Evolutionary conservation across 1,284 basidiomycete species (phyloP), one percentile per base, ranked within the genome.

Genomic region (Tylopilus orsonianus): DNA sequence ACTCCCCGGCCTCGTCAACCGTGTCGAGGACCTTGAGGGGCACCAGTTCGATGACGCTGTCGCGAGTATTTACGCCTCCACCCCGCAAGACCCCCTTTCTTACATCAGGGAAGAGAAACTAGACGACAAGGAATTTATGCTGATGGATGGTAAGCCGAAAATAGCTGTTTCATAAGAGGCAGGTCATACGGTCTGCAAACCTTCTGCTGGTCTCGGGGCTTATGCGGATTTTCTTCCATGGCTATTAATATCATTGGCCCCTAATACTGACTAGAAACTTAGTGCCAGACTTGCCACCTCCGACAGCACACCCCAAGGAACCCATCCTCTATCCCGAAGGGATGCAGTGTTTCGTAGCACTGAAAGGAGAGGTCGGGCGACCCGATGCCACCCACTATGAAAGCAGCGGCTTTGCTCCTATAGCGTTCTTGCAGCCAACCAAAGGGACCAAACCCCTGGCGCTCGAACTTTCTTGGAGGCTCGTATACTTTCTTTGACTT

Each of bases 391-490:
- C 16, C 16, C 35, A 6, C 14, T 27, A 40, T 23, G 44, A 26
- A 50, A 32, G 39, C n/a, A 41, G 41, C 16, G 19, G 37, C 22
- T 23, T 56, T 48, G 52, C 54, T 27, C 39, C 48, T 45, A 32
- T 48, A 36, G 44, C 54, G 22, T 78, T 73, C 48, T 56, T 85
- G 52, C 76, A 72, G 62, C 78, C 77, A 50, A 75, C 71, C n/a
- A 80, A 78, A 56, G 85, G 84, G 1, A 64, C 80, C 14, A 75
- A 79, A 50, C 72, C 83, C 10, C 69, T 87, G 7, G 74, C 75
- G 29, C 69, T 87, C 18, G 73, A 78, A 38, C 67, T 89, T 39
- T 81, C 81, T n/a, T 88, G 86, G 86, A 74, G 78, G 86, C 85
- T 45, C 41, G 76, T 61, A 27, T 40, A 7, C 44, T 49, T 49